phyloP scores from a whole-genome alignment of 345 rosid species.

The Eucalyptus grandis region DNA sequence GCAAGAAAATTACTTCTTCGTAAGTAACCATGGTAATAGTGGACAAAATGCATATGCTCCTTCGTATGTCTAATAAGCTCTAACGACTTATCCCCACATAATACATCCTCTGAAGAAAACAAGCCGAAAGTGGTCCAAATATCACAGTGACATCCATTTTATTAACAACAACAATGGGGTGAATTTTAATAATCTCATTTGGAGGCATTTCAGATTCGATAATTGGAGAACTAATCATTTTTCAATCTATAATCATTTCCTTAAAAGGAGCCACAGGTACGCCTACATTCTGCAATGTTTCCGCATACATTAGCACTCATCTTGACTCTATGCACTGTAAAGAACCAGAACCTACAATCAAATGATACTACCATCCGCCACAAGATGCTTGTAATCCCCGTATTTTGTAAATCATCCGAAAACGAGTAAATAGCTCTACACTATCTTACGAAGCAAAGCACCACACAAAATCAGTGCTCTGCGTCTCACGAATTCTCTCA shows the following conservation, averaged over 20 bases:
- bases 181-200: neutral
- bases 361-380: neutral
- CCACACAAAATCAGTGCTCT: neutral
- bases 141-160: accelerated
- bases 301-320: neutral
- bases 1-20: neutral
- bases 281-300: neutral
- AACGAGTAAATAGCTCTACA: neutral
- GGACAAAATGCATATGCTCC: neutral
- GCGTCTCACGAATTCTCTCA: neutral
- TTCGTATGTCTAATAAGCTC: neutral
- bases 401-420: neutral
- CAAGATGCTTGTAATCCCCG: accelerated
- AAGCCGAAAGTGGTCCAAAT: accelerated
- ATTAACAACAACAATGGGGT: neutral
- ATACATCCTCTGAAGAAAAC: neutral
- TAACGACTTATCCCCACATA: neutral
- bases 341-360: neutral
- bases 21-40: neutral
- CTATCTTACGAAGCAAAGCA: neutral
- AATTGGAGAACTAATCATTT: neutral
- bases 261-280: neutral
- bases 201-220: neutral
- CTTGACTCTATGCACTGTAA: neutral
- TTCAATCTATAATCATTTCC: neutral